Evolutionary conservation across 2,329 filamentous ascomycete genomes (phyloP).

Genomic region (Trichoderma simmonsii): DNA sequence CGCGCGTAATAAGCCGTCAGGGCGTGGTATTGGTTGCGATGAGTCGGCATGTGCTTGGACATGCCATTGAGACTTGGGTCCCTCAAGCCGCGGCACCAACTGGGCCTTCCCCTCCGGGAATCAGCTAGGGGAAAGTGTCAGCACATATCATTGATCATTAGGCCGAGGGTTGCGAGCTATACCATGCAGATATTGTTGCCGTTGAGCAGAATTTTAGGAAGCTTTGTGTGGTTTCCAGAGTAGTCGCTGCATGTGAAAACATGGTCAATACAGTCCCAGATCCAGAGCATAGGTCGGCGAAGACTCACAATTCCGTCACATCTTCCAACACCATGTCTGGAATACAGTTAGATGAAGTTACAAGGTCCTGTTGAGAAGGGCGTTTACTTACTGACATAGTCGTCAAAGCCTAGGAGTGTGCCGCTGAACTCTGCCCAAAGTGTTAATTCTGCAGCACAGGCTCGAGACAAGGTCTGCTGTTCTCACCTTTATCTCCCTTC

Average conservation of each 20-base stretch:
- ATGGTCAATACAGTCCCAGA: background rate
- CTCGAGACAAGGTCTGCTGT: background rate
- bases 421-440: constrained; percentile 78
- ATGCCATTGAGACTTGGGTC: background rate
- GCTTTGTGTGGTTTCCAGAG: constrained; percentile 78
- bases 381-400: constrained; percentile 91
- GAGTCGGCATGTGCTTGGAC: constrained; percentile 7
- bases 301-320: constrained; percentile 85
- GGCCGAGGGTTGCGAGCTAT: constrained; percentile 30
- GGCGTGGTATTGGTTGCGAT: background rate
- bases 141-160: background rate
- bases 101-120: constrained; percentile 74
- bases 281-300: no score
- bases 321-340: constrained; percentile 97
- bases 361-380: background rate
- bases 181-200: constrained; percentile 99
- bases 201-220: constrained; percentile 92
- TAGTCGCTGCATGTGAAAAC: constrained; percentile 68
- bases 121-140: constrained; percentile 53
- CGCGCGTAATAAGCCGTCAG: background rate
- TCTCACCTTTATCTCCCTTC: constrained; percentile 93
- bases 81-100: constrained; percentile 31
- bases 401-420: constrained; percentile 91
- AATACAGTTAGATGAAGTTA: constrained; percentile 23
- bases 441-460: constrained; percentile 20